These are phyloP conservation scores for Eimeria acervulina DNA, from an alignment of 169 alveolate species.

Conservation along the genomic window DNA sequence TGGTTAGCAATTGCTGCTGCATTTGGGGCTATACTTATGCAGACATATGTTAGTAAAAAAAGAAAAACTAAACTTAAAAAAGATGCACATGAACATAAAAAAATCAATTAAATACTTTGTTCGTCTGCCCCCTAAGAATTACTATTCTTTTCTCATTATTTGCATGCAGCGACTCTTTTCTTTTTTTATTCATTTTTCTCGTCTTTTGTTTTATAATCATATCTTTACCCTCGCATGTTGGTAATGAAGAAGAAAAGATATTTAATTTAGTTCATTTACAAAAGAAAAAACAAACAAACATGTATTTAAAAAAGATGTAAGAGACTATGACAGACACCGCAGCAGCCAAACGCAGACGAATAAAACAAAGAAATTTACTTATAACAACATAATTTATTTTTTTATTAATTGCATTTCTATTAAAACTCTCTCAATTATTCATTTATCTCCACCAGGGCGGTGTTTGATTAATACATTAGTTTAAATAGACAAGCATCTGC, in stretches of 20 bases:
- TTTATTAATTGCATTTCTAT: too few species aligned
- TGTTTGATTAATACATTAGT: too few species aligned
- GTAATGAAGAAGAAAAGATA: background rate
- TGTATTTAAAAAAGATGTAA: too few species aligned
- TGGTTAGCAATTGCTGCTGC: slow-evolving; percentile 92
- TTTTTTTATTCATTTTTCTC: background rate
- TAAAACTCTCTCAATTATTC: too few species aligned
- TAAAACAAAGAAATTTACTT: too few species aligned
- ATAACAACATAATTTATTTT: too few species aligned
- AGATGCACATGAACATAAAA: background rate
- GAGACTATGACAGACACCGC: too few species aligned
- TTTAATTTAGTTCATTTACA: too few species aligned
- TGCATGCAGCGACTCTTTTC: background rate
- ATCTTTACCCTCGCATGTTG: background rate
- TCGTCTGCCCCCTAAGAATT: background rate
- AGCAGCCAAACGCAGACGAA: too few species aligned
- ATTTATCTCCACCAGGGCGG: too few species aligned
- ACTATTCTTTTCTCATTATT: background rate
- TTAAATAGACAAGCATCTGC: too few species aligned
- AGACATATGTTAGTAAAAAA: slow-evolving; percentile 87
- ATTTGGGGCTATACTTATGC: slow-evolving; percentile 89
- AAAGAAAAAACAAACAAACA: too few species aligned
- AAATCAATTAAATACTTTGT: background rate
- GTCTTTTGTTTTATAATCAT: background rate
- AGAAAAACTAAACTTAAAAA: slow-evolving; percentile 45